These are phyloP conservation scores for Talaromyces albobiverticillius DNA, from an alignment of 2,329 filamentous ascomycete species.

Conservation along the genomic window DNA sequence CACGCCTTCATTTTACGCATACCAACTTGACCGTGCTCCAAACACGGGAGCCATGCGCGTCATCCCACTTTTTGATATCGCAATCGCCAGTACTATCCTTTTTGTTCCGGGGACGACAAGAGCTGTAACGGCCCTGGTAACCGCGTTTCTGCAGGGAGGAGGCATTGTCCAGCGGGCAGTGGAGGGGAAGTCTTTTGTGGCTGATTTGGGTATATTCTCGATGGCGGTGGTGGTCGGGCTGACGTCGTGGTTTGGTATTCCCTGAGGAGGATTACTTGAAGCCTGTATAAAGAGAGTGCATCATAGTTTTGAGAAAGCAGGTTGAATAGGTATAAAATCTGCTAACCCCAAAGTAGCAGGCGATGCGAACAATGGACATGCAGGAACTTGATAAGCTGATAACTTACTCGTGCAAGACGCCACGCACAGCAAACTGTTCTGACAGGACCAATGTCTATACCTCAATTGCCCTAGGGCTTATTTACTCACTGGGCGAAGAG, in stretches of 20 bases:
- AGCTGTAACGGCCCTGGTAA: not conserved
- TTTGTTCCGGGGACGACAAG: not conserved
- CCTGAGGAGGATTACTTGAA: too few species aligned
- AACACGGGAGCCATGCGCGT: not conserved
- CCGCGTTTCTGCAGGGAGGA: not conserved
- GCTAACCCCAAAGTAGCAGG: too few species aligned
- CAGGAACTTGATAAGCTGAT: too few species aligned
- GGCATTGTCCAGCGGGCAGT: not conserved
- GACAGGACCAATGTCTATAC: too few species aligned
- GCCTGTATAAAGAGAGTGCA: too few species aligned
- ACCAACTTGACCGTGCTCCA: constrained; percentile 1
- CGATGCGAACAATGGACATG: too few species aligned
- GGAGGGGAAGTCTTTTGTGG: not conserved
- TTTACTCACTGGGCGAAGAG: too few species aligned
- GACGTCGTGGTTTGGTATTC: not conserved
- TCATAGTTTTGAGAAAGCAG: too few species aligned
- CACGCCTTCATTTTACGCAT: not conserved
- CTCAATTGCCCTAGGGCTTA: too few species aligned
- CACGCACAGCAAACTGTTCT: too few species aligned
- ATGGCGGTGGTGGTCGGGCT: not conserved
- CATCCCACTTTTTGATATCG: not conserved
- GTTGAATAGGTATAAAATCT: too few species aligned
- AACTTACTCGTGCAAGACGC: too few species aligned
- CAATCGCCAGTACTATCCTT: not conserved
- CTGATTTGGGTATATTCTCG: not conserved